phyloP scores from a whole-genome alignment of 225 moss, liverwort and hornwort genomes.

The Physcomitrellopsis africana region DNA sequence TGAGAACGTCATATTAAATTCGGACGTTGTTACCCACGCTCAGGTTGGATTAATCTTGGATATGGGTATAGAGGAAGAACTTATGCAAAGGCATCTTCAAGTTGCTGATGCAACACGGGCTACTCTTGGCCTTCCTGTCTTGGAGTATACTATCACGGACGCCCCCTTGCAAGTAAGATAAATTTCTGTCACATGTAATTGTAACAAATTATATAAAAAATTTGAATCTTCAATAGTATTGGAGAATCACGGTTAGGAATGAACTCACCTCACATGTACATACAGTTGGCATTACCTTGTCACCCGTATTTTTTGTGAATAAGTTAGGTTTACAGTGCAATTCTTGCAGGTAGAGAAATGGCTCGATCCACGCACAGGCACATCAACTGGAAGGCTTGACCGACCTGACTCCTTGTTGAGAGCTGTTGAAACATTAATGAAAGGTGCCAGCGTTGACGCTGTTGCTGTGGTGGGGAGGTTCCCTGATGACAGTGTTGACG shows the following conservation, averaged over 20 bases:
- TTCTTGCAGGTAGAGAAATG: conserved; percentile 87
- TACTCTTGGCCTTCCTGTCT: conserved; percentile 85
- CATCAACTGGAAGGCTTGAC: conserved; percentile 84
- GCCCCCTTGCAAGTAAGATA: conserved; percentile 69
- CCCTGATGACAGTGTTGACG: conserved; percentile 84
- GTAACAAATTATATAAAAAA: background rate
- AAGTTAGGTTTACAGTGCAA: conserved; percentile 44
- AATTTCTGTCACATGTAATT: background rate
- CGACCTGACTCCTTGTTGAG: conserved; percentile 84
- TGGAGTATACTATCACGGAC: conserved; percentile 86
- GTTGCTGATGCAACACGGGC: conserved; percentile 86
- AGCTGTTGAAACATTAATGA: conserved; percentile 72
- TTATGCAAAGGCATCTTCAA: conserved; percentile 81
- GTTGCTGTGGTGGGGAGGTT: conserved; percentile 91
- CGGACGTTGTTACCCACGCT: conserved; percentile 5
- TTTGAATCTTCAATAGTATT: background rate
- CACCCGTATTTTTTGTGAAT: conserved; percentile 28
- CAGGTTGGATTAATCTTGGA: conserved; percentile 92
- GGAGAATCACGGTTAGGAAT: background rate
- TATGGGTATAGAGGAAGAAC: conserved; percentile 84
- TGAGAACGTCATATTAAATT: background rate
- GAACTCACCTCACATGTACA: background rate
- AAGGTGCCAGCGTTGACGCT: conserved; percentile 70
- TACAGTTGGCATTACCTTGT: background rate
- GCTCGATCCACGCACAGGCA: conserved; percentile 76